Conservation (phyloP, 108 stramenopile genomes). For the Seminavis robusta region DNA sequence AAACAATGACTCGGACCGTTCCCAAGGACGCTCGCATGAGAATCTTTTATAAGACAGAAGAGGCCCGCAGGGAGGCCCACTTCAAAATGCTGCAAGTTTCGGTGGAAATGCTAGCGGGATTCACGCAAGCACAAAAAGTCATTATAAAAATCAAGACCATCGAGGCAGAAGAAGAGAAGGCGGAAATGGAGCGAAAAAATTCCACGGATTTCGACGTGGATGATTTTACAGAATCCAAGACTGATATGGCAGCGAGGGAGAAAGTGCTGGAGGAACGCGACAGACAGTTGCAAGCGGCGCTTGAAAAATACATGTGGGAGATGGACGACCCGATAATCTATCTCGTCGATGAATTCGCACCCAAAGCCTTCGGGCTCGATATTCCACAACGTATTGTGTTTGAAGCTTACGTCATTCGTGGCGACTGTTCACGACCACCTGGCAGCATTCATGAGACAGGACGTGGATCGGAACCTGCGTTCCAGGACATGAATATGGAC, state of each 20-base stretch:
- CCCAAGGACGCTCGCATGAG: constrained; percentile 20
- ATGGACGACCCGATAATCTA: constrained; percentile 15
- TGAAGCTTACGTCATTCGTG: constrained; percentile 41
- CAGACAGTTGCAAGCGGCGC: not conserved
- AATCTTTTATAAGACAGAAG: constrained; percentile 29
- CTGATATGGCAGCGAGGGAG: too few species aligned
- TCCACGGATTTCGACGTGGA: too few species aligned
- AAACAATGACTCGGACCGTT: constrained; percentile 23
- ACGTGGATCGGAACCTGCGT: constrained; percentile 33
- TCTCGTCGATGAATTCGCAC: constrained; percentile 29
- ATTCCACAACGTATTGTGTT: constrained; percentile 44
- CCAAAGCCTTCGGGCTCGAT: constrained; percentile 33
- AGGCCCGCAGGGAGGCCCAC: too few species aligned
- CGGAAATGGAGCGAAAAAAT: too few species aligned
- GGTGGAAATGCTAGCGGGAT: too few species aligned
- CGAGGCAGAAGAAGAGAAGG: too few species aligned
- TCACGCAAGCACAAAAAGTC: too few species aligned
- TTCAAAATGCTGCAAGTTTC: too few species aligned
- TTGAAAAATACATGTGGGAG: constrained; percentile 12
- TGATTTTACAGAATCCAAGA: too few species aligned
- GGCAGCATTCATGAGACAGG: constrained; percentile 43
- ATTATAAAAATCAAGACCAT: too few species aligned
- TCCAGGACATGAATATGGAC: constrained; percentile 52
- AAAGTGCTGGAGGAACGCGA: too few species aligned
- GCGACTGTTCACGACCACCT: constrained; percentile 28